A percentile compares a stretch with the other conserved stretches of the same genome.
These are phyloP conservation scores for Pseudozyma pruni DNA, from an alignment of 1,284 basidiomycete species.

Conservation along the genomic window DNA sequence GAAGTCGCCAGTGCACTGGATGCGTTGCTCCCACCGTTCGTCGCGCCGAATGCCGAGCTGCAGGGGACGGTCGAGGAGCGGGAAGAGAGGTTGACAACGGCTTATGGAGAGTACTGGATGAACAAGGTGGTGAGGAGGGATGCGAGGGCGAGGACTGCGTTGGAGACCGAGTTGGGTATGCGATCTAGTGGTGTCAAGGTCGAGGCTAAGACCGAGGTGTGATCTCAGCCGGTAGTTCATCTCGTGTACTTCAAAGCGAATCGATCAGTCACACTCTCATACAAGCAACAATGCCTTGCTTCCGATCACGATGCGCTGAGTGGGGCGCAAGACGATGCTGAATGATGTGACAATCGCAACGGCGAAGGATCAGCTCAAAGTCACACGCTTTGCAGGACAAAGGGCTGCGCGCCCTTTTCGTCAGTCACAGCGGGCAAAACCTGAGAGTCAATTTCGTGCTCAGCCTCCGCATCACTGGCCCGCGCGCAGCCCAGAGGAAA, in stretches of 20 bases:
- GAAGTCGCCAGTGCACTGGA: constrained; percentile 39
- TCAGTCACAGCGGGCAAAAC: no score
- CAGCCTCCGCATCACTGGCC: no score
- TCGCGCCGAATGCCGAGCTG: constrained; percentile 30
- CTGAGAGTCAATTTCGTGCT: no score
- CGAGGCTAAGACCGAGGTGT: not conserved
- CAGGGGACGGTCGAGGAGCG: constrained; percentile 22
- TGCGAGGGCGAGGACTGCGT: constrained; percentile 29
- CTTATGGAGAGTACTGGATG: constrained; percentile 49
- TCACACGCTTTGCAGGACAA: no score
- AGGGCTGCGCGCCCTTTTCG: no score
- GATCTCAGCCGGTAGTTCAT: not conserved
- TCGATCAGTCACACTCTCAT: no score
- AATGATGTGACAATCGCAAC: no score
- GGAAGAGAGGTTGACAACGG: constrained; percentile 8
- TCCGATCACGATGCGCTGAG: no score
- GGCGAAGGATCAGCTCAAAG: no score
- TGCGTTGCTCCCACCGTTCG: constrained; percentile 41
- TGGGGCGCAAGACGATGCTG: no score
- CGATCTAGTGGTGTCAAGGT: not conserved
- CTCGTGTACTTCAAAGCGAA: no score
- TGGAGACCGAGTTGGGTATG: constrained; percentile 45
- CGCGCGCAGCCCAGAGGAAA: not conserved
- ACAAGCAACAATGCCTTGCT: no score
- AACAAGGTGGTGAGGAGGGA: constrained; percentile 29